A percentile compares a stretch with the other conserved stretches of the same genome.
phyloP scores from a whole-genome alignment of 805 yeast species.

The Teunomyces barrocoloradensis region DNA sequence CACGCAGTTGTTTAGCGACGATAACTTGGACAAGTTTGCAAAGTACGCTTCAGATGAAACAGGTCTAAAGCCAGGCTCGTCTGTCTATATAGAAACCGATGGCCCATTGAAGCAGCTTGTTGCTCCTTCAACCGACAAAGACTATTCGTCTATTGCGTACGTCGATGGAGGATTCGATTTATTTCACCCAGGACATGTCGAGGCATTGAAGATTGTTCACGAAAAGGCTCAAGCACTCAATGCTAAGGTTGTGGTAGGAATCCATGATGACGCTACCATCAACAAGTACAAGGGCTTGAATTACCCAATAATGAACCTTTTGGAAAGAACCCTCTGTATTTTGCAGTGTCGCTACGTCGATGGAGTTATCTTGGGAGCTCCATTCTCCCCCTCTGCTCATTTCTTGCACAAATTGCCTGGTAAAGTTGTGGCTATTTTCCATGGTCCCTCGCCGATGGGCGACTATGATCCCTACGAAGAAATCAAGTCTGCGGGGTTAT shows the following conservation, averaged over 20 bases:
- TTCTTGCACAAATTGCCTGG: slow-evolving; percentile 43
- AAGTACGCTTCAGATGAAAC: slow-evolving; percentile 62
- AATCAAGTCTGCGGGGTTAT: slow-evolving; percentile 32
- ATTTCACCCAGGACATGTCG: slow-evolving; percentile 91
- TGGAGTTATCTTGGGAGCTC: slow-evolving; percentile 71
- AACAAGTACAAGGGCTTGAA: slow-evolving; percentile 57
- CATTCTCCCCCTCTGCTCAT: slow-evolving; percentile 44
- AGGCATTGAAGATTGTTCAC: slow-evolving; percentile 54
- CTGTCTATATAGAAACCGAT: slow-evolving; percentile 45
- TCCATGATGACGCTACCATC: slow-evolving; percentile 58
- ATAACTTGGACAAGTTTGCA: slow-evolving; percentile 37
- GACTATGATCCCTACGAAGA: slow-evolving; percentile 36
- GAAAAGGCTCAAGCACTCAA: slow-evolving; percentile 32
- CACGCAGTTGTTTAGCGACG: slow-evolving; percentile 11
- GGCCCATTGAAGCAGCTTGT: slow-evolving; percentile 30
- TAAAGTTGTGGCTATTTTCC: slow-evolving; percentile 42
- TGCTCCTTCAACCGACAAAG: slow-evolving; percentile 24
- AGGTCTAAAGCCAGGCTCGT: slow-evolving; percentile 58
- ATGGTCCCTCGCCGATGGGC: slow-evolving; percentile 53
- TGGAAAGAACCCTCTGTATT: slow-evolving; percentile 84
- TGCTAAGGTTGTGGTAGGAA: slow-evolving; percentile 62
- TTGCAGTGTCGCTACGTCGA: slow-evolving; percentile 85
- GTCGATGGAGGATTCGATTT: slow-evolving; percentile 88
- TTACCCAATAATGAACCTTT: slow-evolving; percentile 81
- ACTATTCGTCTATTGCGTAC: slow-evolving; percentile 37